phyloP scores from a whole-genome alignment of 2,329 filamentous ascomycete species.

The Cryphonectria parasitica region DNA sequence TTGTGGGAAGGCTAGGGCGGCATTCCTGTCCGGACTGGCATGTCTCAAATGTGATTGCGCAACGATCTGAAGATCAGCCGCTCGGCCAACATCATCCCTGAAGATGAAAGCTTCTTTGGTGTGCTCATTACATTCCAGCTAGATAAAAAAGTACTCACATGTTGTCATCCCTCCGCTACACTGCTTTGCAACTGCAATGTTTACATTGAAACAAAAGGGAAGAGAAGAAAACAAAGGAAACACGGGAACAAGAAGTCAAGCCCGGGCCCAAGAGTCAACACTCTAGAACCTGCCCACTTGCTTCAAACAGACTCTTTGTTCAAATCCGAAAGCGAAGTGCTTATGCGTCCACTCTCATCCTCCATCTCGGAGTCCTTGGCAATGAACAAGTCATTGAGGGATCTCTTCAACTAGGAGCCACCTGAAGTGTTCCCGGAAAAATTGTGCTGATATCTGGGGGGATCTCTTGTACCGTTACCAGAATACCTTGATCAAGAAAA shows the following conservation, averaged over 20 bases:
- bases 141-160: neutral
- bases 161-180: neutral
- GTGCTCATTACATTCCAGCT: neutral
- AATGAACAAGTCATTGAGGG: neutral
- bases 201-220: neutral
- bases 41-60: constrained; percentile 6
- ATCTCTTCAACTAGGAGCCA: neutral
- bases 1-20: neutral
- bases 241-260: neutral
- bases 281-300: neutral
- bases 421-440: neutral
- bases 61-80: neutral
- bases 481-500: neutral
- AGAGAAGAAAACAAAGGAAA: neutral
- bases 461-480: neutral
- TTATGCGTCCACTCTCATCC: neutral
- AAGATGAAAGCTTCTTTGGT: neutral
- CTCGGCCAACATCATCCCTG: neutral
- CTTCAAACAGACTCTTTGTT: neutral
- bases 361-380: neutral
- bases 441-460: neutral
- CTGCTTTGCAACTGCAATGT: neutral
- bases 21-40: constrained; percentile 1
- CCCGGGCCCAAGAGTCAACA: neutral
- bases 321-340: neutral